These are phyloP conservation scores for Nelumbo lutea DNA, from an alignment of 164 flowering plant genomes.

Conservation along the genomic window DNA sequence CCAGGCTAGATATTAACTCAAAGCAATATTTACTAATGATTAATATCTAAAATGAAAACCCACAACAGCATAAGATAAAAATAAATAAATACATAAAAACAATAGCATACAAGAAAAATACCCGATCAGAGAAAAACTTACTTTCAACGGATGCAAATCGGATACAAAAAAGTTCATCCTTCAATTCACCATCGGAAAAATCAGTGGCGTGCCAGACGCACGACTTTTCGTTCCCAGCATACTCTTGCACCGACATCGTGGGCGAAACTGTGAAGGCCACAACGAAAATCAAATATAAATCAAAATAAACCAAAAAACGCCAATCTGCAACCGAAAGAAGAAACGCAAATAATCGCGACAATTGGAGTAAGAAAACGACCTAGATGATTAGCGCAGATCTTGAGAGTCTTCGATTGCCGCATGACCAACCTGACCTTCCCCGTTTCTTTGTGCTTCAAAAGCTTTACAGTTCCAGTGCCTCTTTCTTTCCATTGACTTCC, in stretches of 20 bases:
- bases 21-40: too few relatives aligned
- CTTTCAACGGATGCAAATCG: slow-evolving; percentile 35
- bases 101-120: not conserved
- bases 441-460: slow-evolving; percentile 35
- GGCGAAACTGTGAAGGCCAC: slow-evolving; percentile 21
- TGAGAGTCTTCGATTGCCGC: slow-evolving; percentile 35
- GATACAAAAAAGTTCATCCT: slow-evolving; percentile 36
- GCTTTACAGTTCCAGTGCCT: slow-evolving; percentile 39
- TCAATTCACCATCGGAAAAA: slow-evolving; percentile 39
- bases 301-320: not conserved
- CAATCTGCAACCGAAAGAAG: not conserved
- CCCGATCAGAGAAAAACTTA: slow-evolving; percentile 17
- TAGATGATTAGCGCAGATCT: slow-evolving; percentile 41
- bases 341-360: not conserved
- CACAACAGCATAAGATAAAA: not conserved
- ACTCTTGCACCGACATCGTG: slow-evolving; percentile 26
- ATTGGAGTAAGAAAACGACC: slow-evolving; percentile 8
- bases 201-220: slow-evolving; percentile 45
- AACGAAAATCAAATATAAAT: not conserved
- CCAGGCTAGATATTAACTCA: too few relatives aligned
- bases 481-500: slow-evolving; percentile 46
- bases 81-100: too few relatives aligned
- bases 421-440: slow-evolving; percentile 38
- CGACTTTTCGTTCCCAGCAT: slow-evolving; percentile 34
- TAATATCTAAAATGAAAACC: not conserved